Conservation (phyloP, 371 early-diverging fungal species). For the Apophysomyces ossiformis region DNA sequence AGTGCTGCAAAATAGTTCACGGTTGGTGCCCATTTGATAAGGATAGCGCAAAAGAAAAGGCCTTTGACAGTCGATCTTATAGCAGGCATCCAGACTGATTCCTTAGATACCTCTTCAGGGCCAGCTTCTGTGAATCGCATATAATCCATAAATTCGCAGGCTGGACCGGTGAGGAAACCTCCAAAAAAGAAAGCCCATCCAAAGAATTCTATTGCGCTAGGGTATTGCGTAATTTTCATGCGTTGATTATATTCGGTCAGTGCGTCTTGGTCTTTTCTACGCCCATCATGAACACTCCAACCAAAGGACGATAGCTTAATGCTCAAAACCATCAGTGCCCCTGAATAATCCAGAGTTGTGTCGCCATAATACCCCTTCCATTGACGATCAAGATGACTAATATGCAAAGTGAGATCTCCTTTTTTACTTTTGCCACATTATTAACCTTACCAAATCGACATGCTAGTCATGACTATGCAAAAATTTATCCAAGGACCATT, state of each 20-base stretch:
- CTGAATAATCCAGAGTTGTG: constrained; percentile 73
- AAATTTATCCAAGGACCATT: constrained; percentile 70
- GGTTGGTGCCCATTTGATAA: constrained; percentile 42
- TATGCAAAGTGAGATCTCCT: constrained; percentile 18
- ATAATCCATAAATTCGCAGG: constrained; percentile 75
- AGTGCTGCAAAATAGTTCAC: constrained; percentile 45
- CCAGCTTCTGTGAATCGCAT: constrained; percentile 48
- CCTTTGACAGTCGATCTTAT: constrained; percentile 29
- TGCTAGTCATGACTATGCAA: constrained; percentile 67
- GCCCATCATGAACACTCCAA: constrained; percentile 75
- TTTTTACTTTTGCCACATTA: not conserved
- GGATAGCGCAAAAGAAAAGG: constrained; percentile 34
- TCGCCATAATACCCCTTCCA: constrained; percentile 39
- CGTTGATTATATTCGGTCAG: constrained; percentile 63
- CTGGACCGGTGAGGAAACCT: constrained; percentile 81
- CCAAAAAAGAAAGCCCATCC: constrained; percentile 88
- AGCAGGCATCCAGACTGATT: not conserved
- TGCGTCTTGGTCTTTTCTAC: constrained; percentile 20
- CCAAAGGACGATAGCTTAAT: constrained; percentile 86
- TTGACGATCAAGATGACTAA: constrained; percentile 61
- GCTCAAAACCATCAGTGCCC: constrained; percentile 87
- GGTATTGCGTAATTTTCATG: constrained; percentile 58
- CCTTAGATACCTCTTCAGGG: constrained; percentile 23
- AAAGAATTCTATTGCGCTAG: constrained; percentile 74
- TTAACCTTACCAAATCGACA: constrained; percentile 62